Base-by-base conservation (phyloP, 768 basidiomycete species). In the Naganishia vaughanmartiniae region DNA sequence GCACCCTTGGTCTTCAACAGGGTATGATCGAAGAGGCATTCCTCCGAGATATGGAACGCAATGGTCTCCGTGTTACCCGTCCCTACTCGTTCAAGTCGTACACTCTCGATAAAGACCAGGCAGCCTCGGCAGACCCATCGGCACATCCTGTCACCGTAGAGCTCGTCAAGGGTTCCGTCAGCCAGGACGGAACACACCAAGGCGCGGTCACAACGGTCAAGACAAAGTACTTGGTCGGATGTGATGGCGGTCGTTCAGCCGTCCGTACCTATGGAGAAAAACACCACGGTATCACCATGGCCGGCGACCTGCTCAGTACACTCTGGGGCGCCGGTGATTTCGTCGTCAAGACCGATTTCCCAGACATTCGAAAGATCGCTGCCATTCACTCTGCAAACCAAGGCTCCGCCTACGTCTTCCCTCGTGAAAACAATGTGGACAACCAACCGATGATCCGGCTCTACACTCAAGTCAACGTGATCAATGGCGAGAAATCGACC, bases 21-120 rank as follows among this genome's bases (percentile, higher is more conserved):
- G 72, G 72, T 45, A 70, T 73, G 72, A 73, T 73, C 57, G 72
- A 73, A 53, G 69, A 70, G 33, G 72, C 72, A 26, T 73, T 73
- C 66, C 42, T 73, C 3, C 34, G 72, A 19, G 72, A 73, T 30
- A 69, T 73, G 68, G 72, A 73, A 19, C 48, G 65, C 21, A 66
- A 70, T 51, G 72, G 68, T 19, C 70, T 70, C 12, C 66, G 66
- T n/a, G 70, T 69, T 48, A 65, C 65, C 33, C 69, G 72, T 7
- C 67, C 72, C 3, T 73, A 67, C 48, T 24, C 54, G 11, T 73
- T 73, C 72, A 58, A 70, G 26, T 70, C 66, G 0, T 73, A 67
- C 67, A 46, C 19, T n/a, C 31, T 72, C 42, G 66, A 56, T 30
- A 21, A 26, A 0, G 66, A 45, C 39, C 6, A 1, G 0, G 57